These are phyloP conservation scores for Penicillium sp. DNA, from an alignment of 2,329 filamentous ascomycete species.

Conservation along the genomic window DNA sequence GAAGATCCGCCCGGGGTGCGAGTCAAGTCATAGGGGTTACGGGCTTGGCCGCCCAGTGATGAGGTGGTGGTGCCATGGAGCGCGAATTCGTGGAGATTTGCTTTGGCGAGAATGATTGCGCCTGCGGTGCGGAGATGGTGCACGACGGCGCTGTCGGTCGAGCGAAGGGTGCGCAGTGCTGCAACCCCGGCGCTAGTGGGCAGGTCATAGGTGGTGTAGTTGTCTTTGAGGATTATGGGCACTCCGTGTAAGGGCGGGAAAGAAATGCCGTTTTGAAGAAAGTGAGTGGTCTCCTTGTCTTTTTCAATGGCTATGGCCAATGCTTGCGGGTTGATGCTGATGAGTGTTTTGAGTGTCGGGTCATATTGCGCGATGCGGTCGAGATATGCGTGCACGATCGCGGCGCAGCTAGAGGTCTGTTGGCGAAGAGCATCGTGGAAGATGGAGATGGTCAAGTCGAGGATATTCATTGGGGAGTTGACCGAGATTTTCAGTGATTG, in stretches of 20 bases:
- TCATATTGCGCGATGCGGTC: constrained; percentile 59
- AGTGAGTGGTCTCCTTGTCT: constrained; percentile 36
- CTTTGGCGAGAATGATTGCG: constrained; percentile 59
- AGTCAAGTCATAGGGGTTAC: constrained; percentile 63
- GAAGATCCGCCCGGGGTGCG: constrained; percentile 66
- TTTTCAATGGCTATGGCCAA: constrained; percentile 50
- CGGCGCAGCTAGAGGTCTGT: constrained; percentile 53
- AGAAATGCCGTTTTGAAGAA: not conserved
- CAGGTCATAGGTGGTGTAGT: constrained; percentile 56
- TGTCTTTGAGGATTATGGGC: constrained; percentile 64
- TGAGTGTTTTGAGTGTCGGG: constrained; percentile 56
- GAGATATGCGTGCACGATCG: constrained; percentile 56
- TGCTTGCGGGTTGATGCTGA: constrained; percentile 52
- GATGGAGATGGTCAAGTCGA: constrained; percentile 57
- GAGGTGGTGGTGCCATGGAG: constrained; percentile 63
- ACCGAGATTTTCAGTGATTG: not conserved
- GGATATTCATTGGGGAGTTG: constrained; percentile 1
- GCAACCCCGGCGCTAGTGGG: constrained; percentile 58
- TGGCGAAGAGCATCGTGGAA: constrained; percentile 57
- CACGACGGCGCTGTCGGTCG: constrained; percentile 51
- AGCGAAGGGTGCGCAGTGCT: constrained; percentile 48
- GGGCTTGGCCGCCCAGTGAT: constrained; percentile 61
- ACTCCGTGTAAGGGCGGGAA: constrained; percentile 54
- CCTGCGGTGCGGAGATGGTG: constrained; percentile 51
- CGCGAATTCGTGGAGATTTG: constrained; percentile 63